Evolutionary conservation across 495 filamentous ascomycete genomes (phyloP).

Genomic region (Lentithecium fluviatile): DNA sequence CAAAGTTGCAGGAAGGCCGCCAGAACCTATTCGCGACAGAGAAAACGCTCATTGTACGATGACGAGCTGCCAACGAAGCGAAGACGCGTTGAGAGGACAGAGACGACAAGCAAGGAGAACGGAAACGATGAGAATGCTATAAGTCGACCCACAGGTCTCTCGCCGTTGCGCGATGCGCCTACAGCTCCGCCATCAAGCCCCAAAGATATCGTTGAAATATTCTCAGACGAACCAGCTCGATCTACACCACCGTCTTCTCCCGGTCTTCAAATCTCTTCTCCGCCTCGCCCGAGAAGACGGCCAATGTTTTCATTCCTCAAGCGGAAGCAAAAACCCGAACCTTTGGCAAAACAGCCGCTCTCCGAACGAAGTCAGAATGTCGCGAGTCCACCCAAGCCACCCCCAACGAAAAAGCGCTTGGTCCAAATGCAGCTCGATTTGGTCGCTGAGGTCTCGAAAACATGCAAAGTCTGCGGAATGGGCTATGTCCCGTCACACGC

Average conservation of each 20-base stretch:
- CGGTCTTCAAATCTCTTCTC: background rate
- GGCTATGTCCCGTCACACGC: slow-evolving; percentile 66
- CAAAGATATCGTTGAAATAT: slow-evolving; percentile 3
- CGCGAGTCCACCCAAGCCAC: slow-evolving; percentile 4
- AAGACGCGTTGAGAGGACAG: slow-evolving; percentile 26
- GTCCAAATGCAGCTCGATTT: slow-evolving; percentile 69
- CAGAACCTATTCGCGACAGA: slow-evolving; percentile 38
- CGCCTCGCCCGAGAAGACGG: slow-evolving; percentile 9
- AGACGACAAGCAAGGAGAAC: background rate
- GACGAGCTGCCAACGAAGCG: slow-evolving; percentile 34
- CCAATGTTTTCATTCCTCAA: slow-evolving; percentile 31
- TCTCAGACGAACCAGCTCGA: slow-evolving; percentile 21
- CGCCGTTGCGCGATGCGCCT: slow-evolving; percentile 7
- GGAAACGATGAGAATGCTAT: background rate
- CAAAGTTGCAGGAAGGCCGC: slow-evolving; percentile 14
- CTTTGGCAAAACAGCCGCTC: slow-evolving; percentile 12
- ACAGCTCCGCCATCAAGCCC: slow-evolving; percentile 18
- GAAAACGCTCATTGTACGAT: slow-evolving; percentile 30
- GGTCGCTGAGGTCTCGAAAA: slow-evolving; percentile 57
- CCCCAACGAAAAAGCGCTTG: slow-evolving; percentile 40
- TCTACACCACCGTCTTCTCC: slow-evolving; percentile 32
- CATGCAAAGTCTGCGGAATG: slow-evolving; percentile 68
- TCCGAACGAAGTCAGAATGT: slow-evolving; percentile 25
- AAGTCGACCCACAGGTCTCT: background rate
- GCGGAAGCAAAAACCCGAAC: slow-evolving; percentile 2